Evolutionary conservation across 148 eudicot genomes (phyloP).

Genomic region (Polygonum aviculare): DNA sequence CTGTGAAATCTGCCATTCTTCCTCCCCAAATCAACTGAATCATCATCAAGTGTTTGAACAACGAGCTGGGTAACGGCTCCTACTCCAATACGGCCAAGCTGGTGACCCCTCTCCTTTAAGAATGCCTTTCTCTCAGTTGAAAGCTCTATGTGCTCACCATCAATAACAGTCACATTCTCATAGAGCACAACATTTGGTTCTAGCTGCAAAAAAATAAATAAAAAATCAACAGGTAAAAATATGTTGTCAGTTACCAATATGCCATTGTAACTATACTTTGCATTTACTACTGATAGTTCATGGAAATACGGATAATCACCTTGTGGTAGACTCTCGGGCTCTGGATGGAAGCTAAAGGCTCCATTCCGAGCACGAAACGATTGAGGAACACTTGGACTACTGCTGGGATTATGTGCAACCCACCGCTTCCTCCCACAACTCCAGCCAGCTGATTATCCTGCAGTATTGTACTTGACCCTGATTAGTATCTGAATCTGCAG

Average conservation of each 20-base stretch:
- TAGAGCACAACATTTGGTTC: conserved; percentile 56
- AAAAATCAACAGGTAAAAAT: background rate
- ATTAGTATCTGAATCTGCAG: background rate
- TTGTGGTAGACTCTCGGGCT: conserved; percentile 83
- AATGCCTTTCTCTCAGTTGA: conserved; percentile 31
- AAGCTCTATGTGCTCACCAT: conserved; percentile 84
- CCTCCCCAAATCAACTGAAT: conserved; percentile 20
- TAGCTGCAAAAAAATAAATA: conserved; percentile 58
- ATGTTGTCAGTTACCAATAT: background rate
- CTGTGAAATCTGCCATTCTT: conserved; percentile 18
- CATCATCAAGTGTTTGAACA: conserved; percentile 43
- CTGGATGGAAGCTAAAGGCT: conserved; percentile 70
- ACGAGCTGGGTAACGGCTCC: conserved; percentile 73
- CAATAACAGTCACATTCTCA: conserved; percentile 80
- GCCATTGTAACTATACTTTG: background rate
- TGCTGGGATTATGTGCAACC: conserved; percentile 66
- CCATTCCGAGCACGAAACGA: conserved; percentile 62
- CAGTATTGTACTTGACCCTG: background rate
- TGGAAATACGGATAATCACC: conserved; percentile 22
- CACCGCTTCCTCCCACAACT: conserved; percentile 93
- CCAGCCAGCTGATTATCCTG: conserved; percentile 77
- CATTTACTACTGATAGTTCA: background rate
- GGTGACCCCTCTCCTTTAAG: conserved; percentile 67
- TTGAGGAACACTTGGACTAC: conserved; percentile 72
- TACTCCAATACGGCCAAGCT: conserved; percentile 31